phyloP scores from a whole-genome alignment of 2,329 filamentous ascomycete genomes.

The Cladosporium velox region DNA sequence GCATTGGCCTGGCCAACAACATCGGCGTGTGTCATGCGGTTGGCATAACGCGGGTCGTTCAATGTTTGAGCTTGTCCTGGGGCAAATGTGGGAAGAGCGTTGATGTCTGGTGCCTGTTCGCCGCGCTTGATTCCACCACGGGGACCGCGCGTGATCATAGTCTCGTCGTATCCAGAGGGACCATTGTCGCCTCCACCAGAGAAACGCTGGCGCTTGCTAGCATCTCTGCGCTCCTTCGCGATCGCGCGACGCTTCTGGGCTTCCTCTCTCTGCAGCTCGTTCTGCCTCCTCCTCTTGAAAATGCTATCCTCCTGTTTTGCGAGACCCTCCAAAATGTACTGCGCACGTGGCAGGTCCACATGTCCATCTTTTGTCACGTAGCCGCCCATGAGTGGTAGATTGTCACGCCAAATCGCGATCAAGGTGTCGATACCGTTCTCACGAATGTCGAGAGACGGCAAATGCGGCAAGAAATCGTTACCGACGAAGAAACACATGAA shows the following conservation, averaged over 20 bases:
- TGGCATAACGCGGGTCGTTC: conserved; percentile 48
- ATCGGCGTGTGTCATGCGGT: conserved; percentile 77
- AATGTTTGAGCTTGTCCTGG: conserved; percentile 57
- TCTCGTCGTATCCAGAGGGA: conserved; percentile 35
- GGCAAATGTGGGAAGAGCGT: conserved; percentile 58
- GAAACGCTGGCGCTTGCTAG: conserved; percentile 37
- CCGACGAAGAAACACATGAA: conserved; percentile 99
- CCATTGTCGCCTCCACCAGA: conserved; percentile 27
- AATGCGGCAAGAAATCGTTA: conserved; percentile 95
- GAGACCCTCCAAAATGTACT: conserved; percentile 82
- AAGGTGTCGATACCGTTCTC: conserved; percentile 97
- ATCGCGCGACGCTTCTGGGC: conserved; percentile 76
- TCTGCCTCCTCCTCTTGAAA: conserved; percentile 82
- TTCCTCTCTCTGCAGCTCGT: conserved; percentile 79
- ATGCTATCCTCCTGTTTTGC: conserved; percentile 93
- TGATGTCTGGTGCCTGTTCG: conserved; percentile 39
- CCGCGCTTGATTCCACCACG: conserved; percentile 37
- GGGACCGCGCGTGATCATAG: conserved; percentile 37
- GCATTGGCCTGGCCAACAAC: conserved; percentile 70
- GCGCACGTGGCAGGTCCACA: conserved; percentile 82
- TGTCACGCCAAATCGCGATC: conserved; percentile 95
- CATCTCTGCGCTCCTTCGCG: conserved; percentile 60
- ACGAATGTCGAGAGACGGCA: conserved; percentile 95
- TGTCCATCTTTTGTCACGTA: conserved; percentile 95
- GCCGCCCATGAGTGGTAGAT: conserved; percentile 85